These are phyloP conservation scores for Zelonia costaricensis DNA, from an alignment of 208 protist species.

Conservation along the genomic window DNA sequence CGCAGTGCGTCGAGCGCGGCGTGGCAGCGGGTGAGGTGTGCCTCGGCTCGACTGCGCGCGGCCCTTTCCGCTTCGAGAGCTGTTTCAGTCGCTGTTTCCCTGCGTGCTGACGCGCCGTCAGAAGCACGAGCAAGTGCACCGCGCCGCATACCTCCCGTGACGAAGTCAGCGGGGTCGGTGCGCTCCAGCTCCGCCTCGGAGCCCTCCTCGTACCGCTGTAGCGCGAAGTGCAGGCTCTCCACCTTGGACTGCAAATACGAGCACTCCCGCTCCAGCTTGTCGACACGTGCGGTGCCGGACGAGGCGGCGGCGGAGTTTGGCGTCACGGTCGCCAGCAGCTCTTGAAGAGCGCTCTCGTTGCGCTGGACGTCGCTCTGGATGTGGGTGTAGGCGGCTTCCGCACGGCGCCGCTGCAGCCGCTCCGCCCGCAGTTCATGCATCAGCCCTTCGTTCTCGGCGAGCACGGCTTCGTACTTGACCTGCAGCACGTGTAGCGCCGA, in stretches of 20 bases:
- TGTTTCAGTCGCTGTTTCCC: background rate
- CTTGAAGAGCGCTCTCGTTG: background rate
- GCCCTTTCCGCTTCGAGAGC: background rate
- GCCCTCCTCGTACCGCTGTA: conserved; percentile 1
- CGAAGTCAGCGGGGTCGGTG: too few relatives aligned
- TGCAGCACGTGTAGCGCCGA: background rate
- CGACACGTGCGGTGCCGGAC: background rate
- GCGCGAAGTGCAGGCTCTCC: conserved; percentile 4
- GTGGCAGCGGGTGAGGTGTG: conserved; percentile 17
- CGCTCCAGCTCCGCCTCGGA: background rate
- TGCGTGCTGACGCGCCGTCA: background rate
- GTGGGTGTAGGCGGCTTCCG: background rate
- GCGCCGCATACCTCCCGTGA: background rate
- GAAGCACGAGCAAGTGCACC: background rate
- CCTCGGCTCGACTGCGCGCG: conserved; percentile 4
- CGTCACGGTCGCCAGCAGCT: too few relatives aligned
- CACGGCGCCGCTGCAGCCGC: conserved; percentile 1
- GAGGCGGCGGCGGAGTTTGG: background rate
- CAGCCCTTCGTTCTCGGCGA: conserved; percentile 14
- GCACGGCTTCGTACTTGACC: conserved; percentile 6
- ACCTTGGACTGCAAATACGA: conserved; percentile 1
- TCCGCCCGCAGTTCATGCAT: conserved; percentile 9
- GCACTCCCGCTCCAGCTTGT: conserved; percentile 12
- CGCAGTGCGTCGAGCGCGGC: conserved; percentile 5
- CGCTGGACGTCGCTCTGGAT: conserved; percentile 10